phyloP scores from a whole-genome alignment of 2,329 filamentous ascomycete genomes.

The Penicillium capsulatum region DNA sequence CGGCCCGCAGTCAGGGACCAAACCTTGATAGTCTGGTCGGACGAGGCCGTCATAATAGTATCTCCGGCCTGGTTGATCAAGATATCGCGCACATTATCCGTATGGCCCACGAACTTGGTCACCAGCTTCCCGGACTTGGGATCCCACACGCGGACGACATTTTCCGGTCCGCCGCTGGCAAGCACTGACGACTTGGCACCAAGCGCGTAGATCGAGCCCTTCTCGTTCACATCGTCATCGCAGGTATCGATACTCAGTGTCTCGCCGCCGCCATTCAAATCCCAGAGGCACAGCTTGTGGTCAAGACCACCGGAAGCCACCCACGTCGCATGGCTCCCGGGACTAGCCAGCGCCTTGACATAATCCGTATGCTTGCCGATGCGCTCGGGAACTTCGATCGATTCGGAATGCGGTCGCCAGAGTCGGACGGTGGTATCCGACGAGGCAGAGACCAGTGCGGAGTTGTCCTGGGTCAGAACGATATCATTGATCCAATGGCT shows the following conservation, averaged over 20 bases:
- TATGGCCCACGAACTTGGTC: slow-evolving; percentile 95
- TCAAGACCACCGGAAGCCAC: slow-evolving; percentile 92
- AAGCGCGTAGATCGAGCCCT: slow-evolving; percentile 92
- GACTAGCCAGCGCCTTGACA: slow-evolving; percentile 86
- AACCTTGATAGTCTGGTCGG: slow-evolving; percentile 94
- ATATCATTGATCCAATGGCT: slow-evolving; percentile 98
- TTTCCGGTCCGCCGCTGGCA: slow-evolving; percentile 90
- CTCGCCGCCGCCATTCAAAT: slow-evolving; percentile 81
- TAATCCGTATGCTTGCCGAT: slow-evolving; percentile 95
- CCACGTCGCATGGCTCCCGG: slow-evolving; percentile 69
- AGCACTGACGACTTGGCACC: slow-evolving; percentile 74
- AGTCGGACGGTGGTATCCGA: slow-evolving; percentile 92
- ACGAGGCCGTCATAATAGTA: slow-evolving; percentile 88
- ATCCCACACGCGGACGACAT: slow-evolving; percentile 89
- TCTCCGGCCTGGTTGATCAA: slow-evolving; percentile 84
- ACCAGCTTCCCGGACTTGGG: slow-evolving; percentile 81
- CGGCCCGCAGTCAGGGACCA: slow-evolving; percentile 94
- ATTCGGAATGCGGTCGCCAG: slow-evolving; percentile 71
- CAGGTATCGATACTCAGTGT: slow-evolving; percentile 71
- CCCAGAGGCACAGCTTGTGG: slow-evolving; percentile 88
- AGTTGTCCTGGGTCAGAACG: slow-evolving; percentile 70
- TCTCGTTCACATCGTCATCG: slow-evolving; percentile 77
- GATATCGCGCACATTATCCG: slow-evolving; percentile 88
- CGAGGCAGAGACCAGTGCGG: slow-evolving; percentile 79
- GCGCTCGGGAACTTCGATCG: slow-evolving; percentile 63